Evolutionary conservation across 305 asterid species (phyloP).

Genomic region (Plantago lanceolata): DNA sequence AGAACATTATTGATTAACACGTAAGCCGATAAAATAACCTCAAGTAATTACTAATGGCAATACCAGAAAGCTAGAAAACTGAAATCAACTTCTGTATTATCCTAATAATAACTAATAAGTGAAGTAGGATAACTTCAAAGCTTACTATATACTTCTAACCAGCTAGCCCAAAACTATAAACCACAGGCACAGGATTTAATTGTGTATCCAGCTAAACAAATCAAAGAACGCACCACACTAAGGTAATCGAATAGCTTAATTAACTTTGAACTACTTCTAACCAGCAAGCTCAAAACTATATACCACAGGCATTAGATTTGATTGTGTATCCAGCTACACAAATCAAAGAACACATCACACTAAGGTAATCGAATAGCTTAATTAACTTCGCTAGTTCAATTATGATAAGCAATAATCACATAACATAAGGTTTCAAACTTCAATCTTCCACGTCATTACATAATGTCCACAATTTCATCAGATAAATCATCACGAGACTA

Average conservation of each 20-base stretch:
- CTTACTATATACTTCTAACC: too few species aligned
- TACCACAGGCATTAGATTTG: not conserved
- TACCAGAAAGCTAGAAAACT: not conserved
- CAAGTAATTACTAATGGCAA: not conserved
- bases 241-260: not conserved
- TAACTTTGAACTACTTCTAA: too few species aligned
- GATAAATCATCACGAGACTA: conserved; percentile 9
- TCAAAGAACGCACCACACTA: conserved; percentile 19
- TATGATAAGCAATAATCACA: conserved; percentile 7
- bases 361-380: not conserved
- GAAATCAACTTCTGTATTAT: too few species aligned
- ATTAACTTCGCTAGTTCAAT: not conserved
- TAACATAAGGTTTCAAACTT: not conserved
- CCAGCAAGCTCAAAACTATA: not conserved
- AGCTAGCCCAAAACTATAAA: not conserved
- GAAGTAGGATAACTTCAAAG: not conserved
- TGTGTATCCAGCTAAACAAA: conserved; percentile 3
- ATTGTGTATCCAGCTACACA: conserved; percentile 6
- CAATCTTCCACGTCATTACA: not conserved
- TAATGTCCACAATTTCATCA: not conserved
- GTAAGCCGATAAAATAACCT: not conserved
- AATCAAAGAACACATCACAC: conserved; percentile 16
- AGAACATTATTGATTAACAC: not conserved
- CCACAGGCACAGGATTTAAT: not conserved
- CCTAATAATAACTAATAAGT: not conserved